These are phyloP conservation scores for Beauveria pseudobassiana DNA, from an alignment of 2,329 filamentous ascomycete genomes.

Conservation along the genomic window DNA sequence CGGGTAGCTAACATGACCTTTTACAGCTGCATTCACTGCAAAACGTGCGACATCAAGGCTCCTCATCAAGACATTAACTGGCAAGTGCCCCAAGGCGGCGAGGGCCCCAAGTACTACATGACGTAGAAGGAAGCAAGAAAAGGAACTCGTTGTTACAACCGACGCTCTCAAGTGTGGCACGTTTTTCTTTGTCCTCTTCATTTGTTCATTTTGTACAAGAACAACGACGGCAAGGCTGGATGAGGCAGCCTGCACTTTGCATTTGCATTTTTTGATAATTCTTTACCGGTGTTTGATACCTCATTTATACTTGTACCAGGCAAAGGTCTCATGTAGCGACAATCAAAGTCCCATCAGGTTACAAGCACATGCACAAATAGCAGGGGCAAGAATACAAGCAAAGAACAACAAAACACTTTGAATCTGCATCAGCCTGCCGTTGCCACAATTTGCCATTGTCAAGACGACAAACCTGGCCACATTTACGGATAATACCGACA, in stretches of 20 bases:
- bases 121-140: slow-evolving; percentile 30
- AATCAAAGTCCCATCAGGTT: not conserved
- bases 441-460: too few relatives aligned
- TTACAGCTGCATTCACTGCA: slow-evolving; percentile 91
- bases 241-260: not conserved
- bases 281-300: slow-evolving; percentile 20
- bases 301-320: slow-evolving; percentile 10
- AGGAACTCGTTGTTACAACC: not conserved
- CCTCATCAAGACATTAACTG: slow-evolving; percentile 96
- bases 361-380: not conserved
- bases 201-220: not conserved
- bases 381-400: not conserved
- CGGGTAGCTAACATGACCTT: not conserved
- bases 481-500: not conserved
- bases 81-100: slow-evolving; percentile 90
- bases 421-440: too few relatives aligned
- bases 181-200: not conserved
- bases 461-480: not conserved
- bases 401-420: not conserved
- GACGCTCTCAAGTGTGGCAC: not conserved
- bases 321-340: slow-evolving; percentile 2
- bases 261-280: not conserved
- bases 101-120: slow-evolving; percentile 65
- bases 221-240: not conserved
- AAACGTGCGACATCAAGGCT: slow-evolving; percentile 98